Conservation (phyloP, 2,329 filamentous ascomycete species). For the Aspergillus fischeri region DNA sequence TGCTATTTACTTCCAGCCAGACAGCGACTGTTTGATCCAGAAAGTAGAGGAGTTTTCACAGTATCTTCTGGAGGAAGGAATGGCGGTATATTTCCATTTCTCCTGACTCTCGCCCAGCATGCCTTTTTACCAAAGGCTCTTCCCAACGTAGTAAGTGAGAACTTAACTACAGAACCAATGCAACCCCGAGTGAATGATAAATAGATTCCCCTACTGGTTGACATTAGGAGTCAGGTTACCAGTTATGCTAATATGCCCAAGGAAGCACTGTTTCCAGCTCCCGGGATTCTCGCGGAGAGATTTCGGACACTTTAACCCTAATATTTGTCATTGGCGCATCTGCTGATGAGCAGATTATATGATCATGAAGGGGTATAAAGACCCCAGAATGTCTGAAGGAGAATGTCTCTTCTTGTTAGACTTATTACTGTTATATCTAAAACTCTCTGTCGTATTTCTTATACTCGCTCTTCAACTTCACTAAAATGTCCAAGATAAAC, state of each 20-base stretch:
- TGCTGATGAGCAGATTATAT: neutral
- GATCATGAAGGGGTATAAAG: neutral
- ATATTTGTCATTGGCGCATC: neutral
- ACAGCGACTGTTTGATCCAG: neutral
- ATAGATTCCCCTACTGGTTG: neutral
- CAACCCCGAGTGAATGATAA: neutral
- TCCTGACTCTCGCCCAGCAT: neutral
- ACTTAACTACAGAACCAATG: neutral
- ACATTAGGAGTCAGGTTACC: too few species aligned
- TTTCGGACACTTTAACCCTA: conserved; percentile 9
- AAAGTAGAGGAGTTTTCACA: neutral
- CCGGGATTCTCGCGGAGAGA: conserved; percentile 8
- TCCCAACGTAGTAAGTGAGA: neutral
- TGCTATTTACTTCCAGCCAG: neutral
- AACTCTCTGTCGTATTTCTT: neutral
- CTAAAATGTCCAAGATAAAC: neutral
- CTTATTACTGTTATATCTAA: neutral
- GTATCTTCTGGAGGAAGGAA: neutral
- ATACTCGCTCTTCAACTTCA: neutral
- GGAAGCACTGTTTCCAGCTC: neutral
- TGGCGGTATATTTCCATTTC: neutral
- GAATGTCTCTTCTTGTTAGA: neutral
- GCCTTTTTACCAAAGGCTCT: neutral
- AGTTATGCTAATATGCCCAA: neutral
- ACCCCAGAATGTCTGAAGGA: neutral